phyloP scores from a whole-genome alignment of 495 filamentous ascomycete genomes.

The Penicillium riverlandense region DNA sequence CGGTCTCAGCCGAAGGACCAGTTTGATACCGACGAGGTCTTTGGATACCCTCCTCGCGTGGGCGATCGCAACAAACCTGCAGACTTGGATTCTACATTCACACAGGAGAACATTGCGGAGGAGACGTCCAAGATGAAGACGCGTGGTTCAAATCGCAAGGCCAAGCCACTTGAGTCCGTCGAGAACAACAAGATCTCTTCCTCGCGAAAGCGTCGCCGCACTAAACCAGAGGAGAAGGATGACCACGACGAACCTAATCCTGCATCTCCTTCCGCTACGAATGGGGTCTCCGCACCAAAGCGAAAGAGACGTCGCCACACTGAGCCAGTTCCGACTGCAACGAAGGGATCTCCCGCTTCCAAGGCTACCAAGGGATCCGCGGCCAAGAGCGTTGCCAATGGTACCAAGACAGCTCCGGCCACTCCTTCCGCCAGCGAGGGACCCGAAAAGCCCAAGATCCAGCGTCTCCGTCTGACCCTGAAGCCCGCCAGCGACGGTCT shows the following conservation, averaged over 20 bases:
- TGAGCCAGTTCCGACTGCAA: not conserved
- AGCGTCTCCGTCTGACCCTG: constrained; percentile 9
- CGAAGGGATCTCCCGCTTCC: not conserved
- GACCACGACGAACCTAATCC: not conserved
- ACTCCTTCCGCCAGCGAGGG: not conserved
- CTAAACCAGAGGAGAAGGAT: not conserved
- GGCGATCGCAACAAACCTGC: constrained; percentile 32
- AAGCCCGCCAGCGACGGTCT: constrained; percentile 3
- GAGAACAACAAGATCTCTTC: constrained; percentile 8
- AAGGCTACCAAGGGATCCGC: not conserved
- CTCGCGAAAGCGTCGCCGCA: constrained; percentile 3
- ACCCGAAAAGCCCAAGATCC: constrained; percentile 4
- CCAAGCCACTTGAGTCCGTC: not conserved
- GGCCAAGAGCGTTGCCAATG: not conserved
- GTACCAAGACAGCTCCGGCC: not conserved
- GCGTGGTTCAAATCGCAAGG: not conserved
- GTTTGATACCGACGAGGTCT: constrained; percentile 19
- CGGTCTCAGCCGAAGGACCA: constrained; percentile 22
- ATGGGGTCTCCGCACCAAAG: not conserved
- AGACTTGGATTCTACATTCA: constrained; percentile 1
- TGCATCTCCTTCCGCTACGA: too few species aligned
- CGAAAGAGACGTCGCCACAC: not conserved
- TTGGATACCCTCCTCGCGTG: constrained; percentile 33
- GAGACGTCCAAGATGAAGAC: constrained; percentile 2
- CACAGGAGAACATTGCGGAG: constrained; percentile 9